Evolutionary conservation across 306 rosid species (phyloP), one percentile per base, ranked within the genome.

Genomic region (Ziziphus jujuba): DNA sequence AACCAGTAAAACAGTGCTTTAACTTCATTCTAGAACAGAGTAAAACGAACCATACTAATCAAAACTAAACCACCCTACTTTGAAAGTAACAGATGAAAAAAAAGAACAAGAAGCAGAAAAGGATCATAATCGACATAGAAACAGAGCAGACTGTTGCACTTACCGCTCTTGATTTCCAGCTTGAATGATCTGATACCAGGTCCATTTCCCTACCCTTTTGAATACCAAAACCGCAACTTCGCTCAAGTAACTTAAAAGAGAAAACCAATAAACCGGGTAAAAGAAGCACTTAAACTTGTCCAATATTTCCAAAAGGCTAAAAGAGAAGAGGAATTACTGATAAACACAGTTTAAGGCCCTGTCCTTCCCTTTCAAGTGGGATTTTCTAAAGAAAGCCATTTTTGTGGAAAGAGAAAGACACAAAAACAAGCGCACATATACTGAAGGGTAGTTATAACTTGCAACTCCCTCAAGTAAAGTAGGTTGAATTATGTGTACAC

Each of bases 191-290:
- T 0, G 73, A 69, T 45, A 57, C 73, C 15, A 65, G 24, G 65
- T 69, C 58, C 73, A 57, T 47, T 47, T 45, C 43, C 45, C 57
- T 47, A 43, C 44, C 73, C 65, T 28, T 19, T 47, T 8, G 43
- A 25, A 31, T 21, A 63, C 56, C 24, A 68, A 31, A 28, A 38
- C 56, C 73, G n/a, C 22, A 56, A 47, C 19, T 22, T 43, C 24
- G n/a, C 56, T 9, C 45, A 9, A 1, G 12, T n/a, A 40, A 40
- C 45, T 40, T 40, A 1, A 12, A 40, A 9, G 10, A 12, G 4
- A 40, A 40, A 9, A 7, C 14, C 2, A 40, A 12, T 5, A 17
- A 12, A 56, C 7, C 2, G 35, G 24, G 44, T 28, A 28, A 28
- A 28, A 28, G 33, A 28, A 28, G 33, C 33, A 28, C 33, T 28